Evolutionary conservation across 2,329 filamentous ascomycete genomes (phyloP).

Genomic region (Nothomitra cinnamomea): DNA sequence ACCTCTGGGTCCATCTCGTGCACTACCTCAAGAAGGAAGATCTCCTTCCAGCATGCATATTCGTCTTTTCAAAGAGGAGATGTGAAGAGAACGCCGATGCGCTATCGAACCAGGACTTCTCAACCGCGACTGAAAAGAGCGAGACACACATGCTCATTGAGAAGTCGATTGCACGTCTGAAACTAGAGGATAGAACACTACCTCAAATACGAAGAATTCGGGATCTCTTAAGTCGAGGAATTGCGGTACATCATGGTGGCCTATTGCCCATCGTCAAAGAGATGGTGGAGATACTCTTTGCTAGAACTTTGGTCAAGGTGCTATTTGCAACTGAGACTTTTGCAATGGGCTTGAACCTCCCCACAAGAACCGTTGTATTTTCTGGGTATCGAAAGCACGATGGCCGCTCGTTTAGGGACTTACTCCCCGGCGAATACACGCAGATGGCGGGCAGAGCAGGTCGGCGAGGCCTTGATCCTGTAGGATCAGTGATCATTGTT

Average conservation of each 20-base stretch:
- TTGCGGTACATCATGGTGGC: slow-evolving; percentile 92
- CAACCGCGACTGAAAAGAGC: slow-evolving; percentile 85
- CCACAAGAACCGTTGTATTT: slow-evolving; percentile 91
- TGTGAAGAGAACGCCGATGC: slow-evolving; percentile 97
- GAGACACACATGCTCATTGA: slow-evolving; percentile 96
- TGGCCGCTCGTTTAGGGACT: slow-evolving; percentile 75
- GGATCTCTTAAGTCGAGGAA: slow-evolving; percentile 71
- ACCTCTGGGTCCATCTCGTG: slow-evolving; percentile 90
- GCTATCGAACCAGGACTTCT: slow-evolving; percentile 87
- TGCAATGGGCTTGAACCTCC: slow-evolving; percentile 92
- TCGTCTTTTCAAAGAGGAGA: slow-evolving; percentile 95
- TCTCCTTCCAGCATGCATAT: slow-evolving; percentile 84
- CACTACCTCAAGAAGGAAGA: slow-evolving; percentile 77
- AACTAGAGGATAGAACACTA: slow-evolving; percentile 74
- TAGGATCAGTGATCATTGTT: slow-evolving; percentile 90
- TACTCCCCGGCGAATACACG: slow-evolving; percentile 90
- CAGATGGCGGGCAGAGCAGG: slow-evolving; percentile 96
- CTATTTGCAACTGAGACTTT: slow-evolving; percentile 97
- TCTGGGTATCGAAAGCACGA: slow-evolving; percentile 96
- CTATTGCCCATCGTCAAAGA: slow-evolving; percentile 94
- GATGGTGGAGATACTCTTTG: slow-evolving; percentile 90
- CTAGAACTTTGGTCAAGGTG: slow-evolving; percentile 86
- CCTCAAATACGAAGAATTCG: slow-evolving; percentile 81
- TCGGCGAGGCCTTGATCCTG: slow-evolving; percentile 76
- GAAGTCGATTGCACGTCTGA: slow-evolving; percentile 79